Base-by-base conservation (phyloP, 1,284 basidiomycete species). In the Prillingera fragicola region DNA sequence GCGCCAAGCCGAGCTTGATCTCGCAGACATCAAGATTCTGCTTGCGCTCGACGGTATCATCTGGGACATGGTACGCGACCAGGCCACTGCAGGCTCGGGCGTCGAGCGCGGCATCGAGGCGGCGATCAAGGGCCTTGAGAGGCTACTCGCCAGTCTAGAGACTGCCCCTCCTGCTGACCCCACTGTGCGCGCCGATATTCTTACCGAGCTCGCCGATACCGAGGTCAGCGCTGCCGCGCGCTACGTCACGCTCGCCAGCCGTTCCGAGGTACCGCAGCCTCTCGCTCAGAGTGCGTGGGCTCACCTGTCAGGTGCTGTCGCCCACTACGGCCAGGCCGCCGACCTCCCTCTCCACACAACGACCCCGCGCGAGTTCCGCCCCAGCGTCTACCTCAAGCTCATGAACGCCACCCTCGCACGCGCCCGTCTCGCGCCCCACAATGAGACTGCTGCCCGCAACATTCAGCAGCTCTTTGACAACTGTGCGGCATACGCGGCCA, bases 1-100 rank as follows among this genome's bases (percentile, higher is more conserved):
- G 3, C 52, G 63, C 35, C 63, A 68, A 52, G 56, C 64, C 14
- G 65, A 70, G 55, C 33, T 68, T 21, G 64, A 67, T 43, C 46
- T 70, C 4, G 50, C 52, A 21, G 63, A 70, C 44, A 62, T 64
- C 46, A 63, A 66, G 42, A 55, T 65, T 18, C 51, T 70, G 5
- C 48, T 70, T 24, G 38, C 55, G 10, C 50, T 65, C 44, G 67
- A 70, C 49, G 42, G 51, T 29, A 56, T 65, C 39, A 58, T 67
- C 21, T 70, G 64, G 63, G 63, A 65, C 19, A 41, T 59, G 25
- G 58, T 52, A 46, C 55, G 57, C 38, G 36, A 42, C 10, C 44
- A 63, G 44, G 61, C 63, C 1, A 36, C 44, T 26, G 50, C 54
- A 9, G 61, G 56, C 7, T 48, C 47, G 9, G 47, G 44, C 14